Evolutionary conservation across 345 rosid genomes (phyloP), one percentile per base, ranked within the genome.

Genomic region (Aethionema arabicum): DNA sequence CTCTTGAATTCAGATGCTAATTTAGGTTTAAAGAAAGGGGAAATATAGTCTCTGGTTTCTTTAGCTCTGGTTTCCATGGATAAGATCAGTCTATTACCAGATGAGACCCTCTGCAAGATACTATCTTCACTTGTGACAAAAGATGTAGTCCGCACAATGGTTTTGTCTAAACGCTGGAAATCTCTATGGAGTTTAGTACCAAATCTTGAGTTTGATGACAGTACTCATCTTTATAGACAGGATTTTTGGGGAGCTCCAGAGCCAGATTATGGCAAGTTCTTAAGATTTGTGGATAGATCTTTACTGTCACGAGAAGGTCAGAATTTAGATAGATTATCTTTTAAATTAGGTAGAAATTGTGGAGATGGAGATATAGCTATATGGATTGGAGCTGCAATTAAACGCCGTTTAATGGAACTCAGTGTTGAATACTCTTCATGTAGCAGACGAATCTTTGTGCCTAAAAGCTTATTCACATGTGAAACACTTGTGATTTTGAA

Each of bases 401-500:
- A 61, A 61, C 55, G 65, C 29, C 55, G 65, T 48, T 4, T 48
- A 4, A 27, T 36, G 65, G 56, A 61, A 55, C 46, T 61, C 8
- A 5, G 6, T 2, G 3, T 59, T 43, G 16, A 59, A 32, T 12
- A 5, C 59, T 2, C 30, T 35, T 35, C 27, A 21, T 21, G 27
- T 21, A 21, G 8, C 37, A 31, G 10, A 8, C 14, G 5, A 11
- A 4, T 16, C 7, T 8, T 15, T 12, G 4, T 54, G 9, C 65
- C 65, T 4, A 61, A 37, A 37, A 49, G 30, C 7, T 14, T 62
- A 2, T 50, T 27, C 11, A 62, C 67, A 6, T 62, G 67, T 2
- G 62, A 15, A 36, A 66, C 56, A 36, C 63, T 66, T 36, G 71
- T 66, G 56, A 45, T 66, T 5, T 38, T 66, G 50, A 66, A 47